These are phyloP conservation scores for Cyclostephanos tholiformis DNA, from an alignment of 108 stramenopile genomes.

Conservation along the genomic window DNA sequence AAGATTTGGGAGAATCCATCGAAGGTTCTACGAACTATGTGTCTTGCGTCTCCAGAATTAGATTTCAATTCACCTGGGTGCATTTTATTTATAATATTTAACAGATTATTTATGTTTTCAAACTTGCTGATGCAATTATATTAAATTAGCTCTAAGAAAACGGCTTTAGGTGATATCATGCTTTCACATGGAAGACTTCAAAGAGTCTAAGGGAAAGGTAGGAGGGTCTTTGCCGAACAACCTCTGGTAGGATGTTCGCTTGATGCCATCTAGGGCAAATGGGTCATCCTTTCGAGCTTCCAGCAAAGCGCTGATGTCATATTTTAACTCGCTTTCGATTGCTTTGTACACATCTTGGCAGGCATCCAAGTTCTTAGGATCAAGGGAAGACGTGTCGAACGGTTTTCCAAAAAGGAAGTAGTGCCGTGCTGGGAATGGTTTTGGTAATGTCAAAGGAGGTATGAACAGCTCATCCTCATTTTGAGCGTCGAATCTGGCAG, in stretches of 20 bases:
- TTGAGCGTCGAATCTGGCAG: constrained; percentile 70
- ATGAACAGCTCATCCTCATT: constrained; percentile 69
- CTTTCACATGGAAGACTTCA: constrained; percentile 11
- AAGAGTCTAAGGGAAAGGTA: constrained; percentile 39
- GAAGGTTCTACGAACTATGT: too few species aligned
- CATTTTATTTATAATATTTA: too few species aligned
- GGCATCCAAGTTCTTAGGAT: constrained; percentile 64
- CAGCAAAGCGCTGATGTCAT: constrained; percentile 77
- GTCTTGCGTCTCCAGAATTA: too few species aligned
- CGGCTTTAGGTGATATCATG: too few species aligned
- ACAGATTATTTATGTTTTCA: too few species aligned
- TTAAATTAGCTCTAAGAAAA: background rate
- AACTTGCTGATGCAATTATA: too few species aligned
- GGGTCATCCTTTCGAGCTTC: constrained; percentile 74
- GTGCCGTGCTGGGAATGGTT: constrained; percentile 70
- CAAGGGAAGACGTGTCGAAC: constrained; percentile 57
- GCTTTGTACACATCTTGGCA: constrained; percentile 63
- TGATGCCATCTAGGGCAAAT: constrained; percentile 43
- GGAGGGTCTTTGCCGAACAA: constrained; percentile 47
- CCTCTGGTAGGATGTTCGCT: constrained; percentile 29
- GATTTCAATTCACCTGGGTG: too few species aligned
- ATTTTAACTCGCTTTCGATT: constrained; percentile 63
- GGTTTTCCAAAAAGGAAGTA: constrained; percentile 89
- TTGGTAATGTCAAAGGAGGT: constrained; percentile 73
- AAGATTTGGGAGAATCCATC: too few species aligned